phyloP scores from a whole-genome alignment of 306 rosid genomes.

The Astragalus glycyphyllos region DNA sequence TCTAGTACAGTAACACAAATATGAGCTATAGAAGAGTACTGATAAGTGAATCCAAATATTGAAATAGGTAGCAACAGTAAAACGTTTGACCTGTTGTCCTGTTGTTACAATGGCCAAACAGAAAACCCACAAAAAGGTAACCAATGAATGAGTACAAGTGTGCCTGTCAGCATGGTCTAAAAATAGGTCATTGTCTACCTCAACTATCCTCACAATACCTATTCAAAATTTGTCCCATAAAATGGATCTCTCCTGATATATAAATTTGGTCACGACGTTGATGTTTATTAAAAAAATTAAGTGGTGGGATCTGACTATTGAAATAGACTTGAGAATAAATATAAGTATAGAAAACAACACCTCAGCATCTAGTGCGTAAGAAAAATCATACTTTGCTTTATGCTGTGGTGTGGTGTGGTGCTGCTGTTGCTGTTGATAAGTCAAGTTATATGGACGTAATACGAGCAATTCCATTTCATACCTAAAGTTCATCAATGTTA shows the following conservation, averaged over 20 bases:
- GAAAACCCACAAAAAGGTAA: conserved; percentile 39
- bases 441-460: conserved; percentile 64
- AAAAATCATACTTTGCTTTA: conserved; percentile 41
- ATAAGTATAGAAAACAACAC: conserved; percentile 40
- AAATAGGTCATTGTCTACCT: conserved; percentile 54
- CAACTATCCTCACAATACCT: conserved; percentile 37
- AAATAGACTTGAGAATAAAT: conserved; percentile 41
- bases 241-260: conserved; percentile 35
- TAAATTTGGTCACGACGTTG: conserved; percentile 52
- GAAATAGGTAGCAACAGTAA: conserved; percentile 44
- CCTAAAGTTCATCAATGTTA: conserved; percentile 38
- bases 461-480: conserved; percentile 83
- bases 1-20: neutral
- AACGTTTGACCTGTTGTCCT: conserved; percentile 43
- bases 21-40: conserved; percentile 35
- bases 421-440: conserved; percentile 69
- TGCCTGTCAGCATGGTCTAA: conserved; percentile 45
- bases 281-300: conserved; percentile 32
- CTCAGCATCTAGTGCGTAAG: conserved; percentile 55
- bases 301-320: conserved; percentile 87
- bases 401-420: conserved; percentile 46
- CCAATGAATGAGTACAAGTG: conserved; percentile 52
- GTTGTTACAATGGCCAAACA: conserved; percentile 32
- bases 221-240: conserved; percentile 23
- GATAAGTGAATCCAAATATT: conserved; percentile 67